These are phyloP conservation scores for Oryza australiensis DNA, from an alignment of 176 grass and related monocot species.

Conservation along the genomic window DNA sequence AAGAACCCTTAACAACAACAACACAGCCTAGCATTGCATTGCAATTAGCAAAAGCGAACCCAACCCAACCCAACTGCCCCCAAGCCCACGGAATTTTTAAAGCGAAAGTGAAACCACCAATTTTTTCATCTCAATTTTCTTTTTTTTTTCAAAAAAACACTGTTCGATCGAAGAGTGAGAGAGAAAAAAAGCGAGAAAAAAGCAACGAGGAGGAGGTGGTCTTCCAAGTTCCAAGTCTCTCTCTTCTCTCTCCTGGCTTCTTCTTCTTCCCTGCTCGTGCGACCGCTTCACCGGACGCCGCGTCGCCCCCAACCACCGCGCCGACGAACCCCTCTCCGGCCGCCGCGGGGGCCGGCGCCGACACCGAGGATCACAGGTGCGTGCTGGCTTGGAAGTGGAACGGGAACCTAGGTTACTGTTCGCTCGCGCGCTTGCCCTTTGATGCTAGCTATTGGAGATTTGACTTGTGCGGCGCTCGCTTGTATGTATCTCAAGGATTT, in stretches of 20 bases:
- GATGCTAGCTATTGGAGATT: background rate
- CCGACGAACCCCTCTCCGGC: background rate
- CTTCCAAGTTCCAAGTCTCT: background rate
- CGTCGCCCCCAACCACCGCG: constrained; percentile 5
- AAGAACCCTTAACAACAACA: background rate
- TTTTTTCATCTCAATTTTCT: background rate
- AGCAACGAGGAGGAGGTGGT: constrained; percentile 26
- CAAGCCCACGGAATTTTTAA: constrained; percentile 10
- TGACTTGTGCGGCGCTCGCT: background rate
- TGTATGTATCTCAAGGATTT: background rate
- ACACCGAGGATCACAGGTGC: background rate
- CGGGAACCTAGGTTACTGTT: background rate
- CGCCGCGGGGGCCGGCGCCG: background rate
- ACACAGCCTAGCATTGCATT: constrained; percentile 16
- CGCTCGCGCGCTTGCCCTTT: too few species aligned
- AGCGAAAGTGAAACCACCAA: background rate
- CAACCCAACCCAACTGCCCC: background rate
- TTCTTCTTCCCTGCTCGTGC: background rate
- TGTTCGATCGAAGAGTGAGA: background rate
- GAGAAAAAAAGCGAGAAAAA: background rate
- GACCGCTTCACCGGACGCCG: constrained; percentile 1
- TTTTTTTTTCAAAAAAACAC: background rate
- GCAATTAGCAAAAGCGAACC: constrained; percentile 22
- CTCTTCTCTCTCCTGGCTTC: background rate
- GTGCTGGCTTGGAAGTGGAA: background rate